Evolutionary conservation across 2,329 filamentous ascomycete genomes (phyloP).

Genomic region (Trichoderma afroharzianum): DNA sequence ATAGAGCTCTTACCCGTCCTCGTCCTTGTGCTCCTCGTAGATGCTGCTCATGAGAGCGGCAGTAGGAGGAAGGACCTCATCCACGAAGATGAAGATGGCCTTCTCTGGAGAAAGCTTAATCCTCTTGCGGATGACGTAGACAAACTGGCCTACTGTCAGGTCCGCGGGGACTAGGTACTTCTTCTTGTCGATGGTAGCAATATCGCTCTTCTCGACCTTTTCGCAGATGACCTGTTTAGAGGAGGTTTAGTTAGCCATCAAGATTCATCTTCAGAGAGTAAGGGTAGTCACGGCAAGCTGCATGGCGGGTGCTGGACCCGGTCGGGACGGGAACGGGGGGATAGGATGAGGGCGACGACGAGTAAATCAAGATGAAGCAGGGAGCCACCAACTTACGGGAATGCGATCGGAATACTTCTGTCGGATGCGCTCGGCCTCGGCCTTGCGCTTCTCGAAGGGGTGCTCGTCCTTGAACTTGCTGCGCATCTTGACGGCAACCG

Average conservation of each 20-base stretch:
- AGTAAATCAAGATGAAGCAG: neutral
- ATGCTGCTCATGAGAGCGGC: constrained; percentile 99
- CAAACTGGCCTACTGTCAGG: constrained; percentile 97
- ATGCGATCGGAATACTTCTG: constrained; percentile 99
- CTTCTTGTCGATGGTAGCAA: constrained; percentile 99
- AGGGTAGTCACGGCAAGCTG: neutral
- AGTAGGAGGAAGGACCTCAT: constrained; percentile 93
- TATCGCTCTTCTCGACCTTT: constrained; percentile 99
- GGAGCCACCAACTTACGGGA: constrained; percentile 63
- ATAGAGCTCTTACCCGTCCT: constrained; percentile 55
- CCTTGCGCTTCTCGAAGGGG: constrained; percentile 99
- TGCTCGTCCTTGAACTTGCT: constrained; percentile 99
- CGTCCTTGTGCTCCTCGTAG: constrained; percentile 97
- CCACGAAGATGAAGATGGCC: constrained; percentile 99
- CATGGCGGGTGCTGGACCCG: neutral
- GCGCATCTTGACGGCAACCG: constrained; percentile 66
- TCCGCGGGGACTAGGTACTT: constrained; percentile 98
- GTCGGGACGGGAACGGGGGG: neutral
- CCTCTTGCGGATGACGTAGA: constrained; percentile 99
- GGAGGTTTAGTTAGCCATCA: neutral
- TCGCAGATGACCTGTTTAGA: constrained; percentile 86
- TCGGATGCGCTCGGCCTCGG: constrained; percentile 97
- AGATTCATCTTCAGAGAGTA: neutral
- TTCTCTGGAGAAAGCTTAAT: constrained; percentile 99
- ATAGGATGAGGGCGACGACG: neutral